Conservation (phyloP, 768 basidiomycete species). For the Tylopilus felleus region DNA sequence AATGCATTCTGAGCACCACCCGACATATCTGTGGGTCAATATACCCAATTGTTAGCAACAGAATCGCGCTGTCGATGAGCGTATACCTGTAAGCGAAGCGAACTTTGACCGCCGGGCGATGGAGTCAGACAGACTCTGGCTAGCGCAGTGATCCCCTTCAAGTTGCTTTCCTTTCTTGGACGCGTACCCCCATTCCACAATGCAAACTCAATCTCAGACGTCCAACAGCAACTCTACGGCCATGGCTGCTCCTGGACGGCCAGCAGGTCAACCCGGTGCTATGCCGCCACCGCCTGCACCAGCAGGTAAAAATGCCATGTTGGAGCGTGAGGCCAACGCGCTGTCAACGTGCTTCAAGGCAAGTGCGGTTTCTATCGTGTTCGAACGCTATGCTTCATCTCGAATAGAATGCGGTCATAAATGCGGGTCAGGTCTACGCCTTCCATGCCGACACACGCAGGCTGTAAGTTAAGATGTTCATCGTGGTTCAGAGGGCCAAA, state of each 20-base stretch:
- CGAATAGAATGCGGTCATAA: slow-evolving; percentile 57
- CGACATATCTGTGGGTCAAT: slow-evolving; percentile 21
- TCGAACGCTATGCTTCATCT: not conserved
- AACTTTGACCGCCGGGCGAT: slow-evolving; percentile 3
- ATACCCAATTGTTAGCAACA: not conserved
- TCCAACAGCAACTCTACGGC: slow-evolving; percentile 17
- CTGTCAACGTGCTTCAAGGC: slow-evolving; percentile 59
- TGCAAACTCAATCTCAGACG: slow-evolving; percentile 42
- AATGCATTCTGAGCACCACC: slow-evolving; percentile 13
- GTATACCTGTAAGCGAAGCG: not conserved
- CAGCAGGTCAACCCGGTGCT: slow-evolving; percentile 29
- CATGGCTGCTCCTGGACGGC: slow-evolving; percentile 16
- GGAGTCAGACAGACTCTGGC: not conserved
- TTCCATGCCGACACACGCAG: slow-evolving; percentile 64
- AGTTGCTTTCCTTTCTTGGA: slow-evolving; percentile 29
- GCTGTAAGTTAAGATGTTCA: slow-evolving; percentile 45
- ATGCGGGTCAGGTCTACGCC: slow-evolving; percentile 66
- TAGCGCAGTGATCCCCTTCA: not conserved
- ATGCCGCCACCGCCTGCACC: slow-evolving; percentile 57
- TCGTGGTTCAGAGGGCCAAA: not conserved
- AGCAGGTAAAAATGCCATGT: slow-evolving; percentile 36
- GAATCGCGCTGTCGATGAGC: not conserved
- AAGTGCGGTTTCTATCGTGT: slow-evolving; percentile 6
- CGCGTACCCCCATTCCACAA: slow-evolving; percentile 13
- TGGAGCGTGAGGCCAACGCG: slow-evolving; percentile 66